Evolutionary conservation across 2,329 filamentous ascomycete species (phyloP), one percentile per base, ranked within the genome.

Genomic region (Penicillium aurantiogriseum): DNA sequence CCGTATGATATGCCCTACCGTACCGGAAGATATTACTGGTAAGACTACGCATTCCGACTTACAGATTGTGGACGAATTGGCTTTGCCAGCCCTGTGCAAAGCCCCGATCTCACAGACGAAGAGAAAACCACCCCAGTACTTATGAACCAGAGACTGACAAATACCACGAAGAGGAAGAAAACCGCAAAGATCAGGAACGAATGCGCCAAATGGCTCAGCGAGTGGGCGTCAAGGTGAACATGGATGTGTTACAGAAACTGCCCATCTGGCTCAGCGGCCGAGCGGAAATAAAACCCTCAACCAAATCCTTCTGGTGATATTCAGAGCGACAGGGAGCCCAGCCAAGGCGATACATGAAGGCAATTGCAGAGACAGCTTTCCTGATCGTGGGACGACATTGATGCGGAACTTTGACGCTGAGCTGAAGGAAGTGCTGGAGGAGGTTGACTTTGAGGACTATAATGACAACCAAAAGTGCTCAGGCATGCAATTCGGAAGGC

Each of bases 331-430:
- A 15, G n/a, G 4, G 11, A 31, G 25, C 25, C 25, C 7, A 25
- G 5, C 7, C 1, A 8, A 25, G 25, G 25, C 1, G n/a, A 19
- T 21, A 3, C 5, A n/a, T 2, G 0, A 35, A 8, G 29, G 13
- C n/a, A 4, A 35, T n/a, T n/a, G 3, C 15, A 23, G 25, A 15
- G 2, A 8, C 2, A 6, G 11, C n/a, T 5, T 21, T 21, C 4
- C 29, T 46, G 11, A 9, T 10, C 17, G 10, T 21, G 27, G 7
- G 7, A 19, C 1, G 7, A 11, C 3, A 5, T 9, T 39, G 15
- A 4, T 39, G 47, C 8, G 11, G 23, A 21, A 9, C 5, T 39
- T 50, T 8, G 47, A 39, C 17, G 13, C 7, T 9, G 13, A 17
- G 11, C 17, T 50, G 7, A 29, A 15, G 35, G 15, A 39, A 19